Conservation (phyloP, 192 early-diverging fungal genomes). For the Physocladia obscura region DNA sequence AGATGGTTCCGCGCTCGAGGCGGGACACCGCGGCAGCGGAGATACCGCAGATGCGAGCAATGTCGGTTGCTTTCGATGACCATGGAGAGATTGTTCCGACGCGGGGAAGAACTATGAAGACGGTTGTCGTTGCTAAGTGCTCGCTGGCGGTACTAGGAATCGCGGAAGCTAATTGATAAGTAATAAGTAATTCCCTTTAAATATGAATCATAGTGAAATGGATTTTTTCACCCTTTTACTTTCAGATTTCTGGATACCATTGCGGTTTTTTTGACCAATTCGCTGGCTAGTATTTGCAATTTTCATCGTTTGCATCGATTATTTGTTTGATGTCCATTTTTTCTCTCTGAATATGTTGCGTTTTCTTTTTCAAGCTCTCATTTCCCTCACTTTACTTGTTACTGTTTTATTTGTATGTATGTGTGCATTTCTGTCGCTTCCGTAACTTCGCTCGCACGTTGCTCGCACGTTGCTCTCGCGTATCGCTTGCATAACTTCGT, state of each 20-base stretch:
- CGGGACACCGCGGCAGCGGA: constrained; percentile 65
- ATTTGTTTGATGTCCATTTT: too few species aligned
- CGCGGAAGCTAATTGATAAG: not conserved
- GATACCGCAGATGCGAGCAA: constrained; percentile 88
- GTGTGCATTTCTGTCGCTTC: too few species aligned
- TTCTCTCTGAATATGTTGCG: too few species aligned
- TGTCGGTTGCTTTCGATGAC: constrained; percentile 99
- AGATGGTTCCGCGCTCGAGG: constrained; percentile 88
- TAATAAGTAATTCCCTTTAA: not conserved
- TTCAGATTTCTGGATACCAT: not conserved
- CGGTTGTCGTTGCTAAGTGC: not conserved
- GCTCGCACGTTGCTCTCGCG: too few species aligned
- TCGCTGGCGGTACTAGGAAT: not conserved
- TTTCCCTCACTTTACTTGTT: too few species aligned
- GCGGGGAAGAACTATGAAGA: constrained; percentile 80
- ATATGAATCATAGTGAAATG: not conserved
- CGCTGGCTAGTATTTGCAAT: too few species aligned
- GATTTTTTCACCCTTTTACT: not conserved
- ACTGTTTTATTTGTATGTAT: too few species aligned
- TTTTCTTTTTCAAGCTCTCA: too few species aligned
- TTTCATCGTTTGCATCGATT: too few species aligned
- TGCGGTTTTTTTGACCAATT: too few species aligned
- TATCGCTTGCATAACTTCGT: too few species aligned
- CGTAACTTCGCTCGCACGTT: too few species aligned
- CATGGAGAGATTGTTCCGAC: constrained; percentile 97